Percentiles rank a stretch among this genome's conserved stretches.
These are phyloP conservation scores for Pseudotsuga menziesii DNA, from an alignment of 75 land plant genomes.

Conservation along the genomic window DNA sequence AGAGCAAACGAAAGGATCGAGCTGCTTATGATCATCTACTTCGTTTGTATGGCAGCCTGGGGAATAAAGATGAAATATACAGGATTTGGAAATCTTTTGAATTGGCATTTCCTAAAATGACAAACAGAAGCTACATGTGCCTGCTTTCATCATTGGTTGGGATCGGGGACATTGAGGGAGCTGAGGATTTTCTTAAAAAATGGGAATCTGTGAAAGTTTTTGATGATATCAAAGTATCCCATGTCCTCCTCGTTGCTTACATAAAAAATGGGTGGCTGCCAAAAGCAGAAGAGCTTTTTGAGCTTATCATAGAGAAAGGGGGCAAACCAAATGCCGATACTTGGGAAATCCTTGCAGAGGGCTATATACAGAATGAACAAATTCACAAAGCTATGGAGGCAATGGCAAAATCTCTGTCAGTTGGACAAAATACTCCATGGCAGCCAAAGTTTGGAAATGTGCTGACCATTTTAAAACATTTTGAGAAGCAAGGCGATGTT, in stretches of 20 bases:
- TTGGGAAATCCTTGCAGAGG: too few relatives aligned
- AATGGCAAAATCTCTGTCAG: slow-evolving; percentile 31
- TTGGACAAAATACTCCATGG: slow-evolving; percentile 29
- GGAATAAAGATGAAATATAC: too few relatives aligned
- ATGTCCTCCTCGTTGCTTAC: slow-evolving; percentile 50
- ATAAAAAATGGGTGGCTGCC: slow-evolving; percentile 31
- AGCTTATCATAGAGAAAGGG: too few relatives aligned
- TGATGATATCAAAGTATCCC: slow-evolving; percentile 24
- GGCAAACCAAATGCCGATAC: slow-evolving; percentile 24
- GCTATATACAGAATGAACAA: not conserved
- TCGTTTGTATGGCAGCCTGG: too few relatives aligned
- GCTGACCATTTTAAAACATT: slow-evolving; percentile 13
- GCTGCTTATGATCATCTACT: too few relatives aligned
- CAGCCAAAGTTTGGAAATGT: slow-evolving; percentile 32
- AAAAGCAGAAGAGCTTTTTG: slow-evolving; percentile 21
- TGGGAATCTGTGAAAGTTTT: too few relatives aligned
- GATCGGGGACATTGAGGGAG: slow-evolving; percentile 1
- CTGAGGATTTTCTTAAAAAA: too few relatives aligned
- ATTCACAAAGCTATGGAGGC: slow-evolving; percentile 9
- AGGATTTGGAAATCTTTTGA: too few relatives aligned
- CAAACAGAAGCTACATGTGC: not conserved
- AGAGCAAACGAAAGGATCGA: too few relatives aligned
- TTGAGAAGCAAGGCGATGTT: slow-evolving; percentile 39
- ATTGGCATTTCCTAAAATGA: too few relatives aligned
- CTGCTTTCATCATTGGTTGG: slow-evolving; percentile 30